Evolutionary conservation across 2,329 filamentous ascomycete genomes (phyloP).

Genomic region (Tricladium varicosporioides): DNA sequence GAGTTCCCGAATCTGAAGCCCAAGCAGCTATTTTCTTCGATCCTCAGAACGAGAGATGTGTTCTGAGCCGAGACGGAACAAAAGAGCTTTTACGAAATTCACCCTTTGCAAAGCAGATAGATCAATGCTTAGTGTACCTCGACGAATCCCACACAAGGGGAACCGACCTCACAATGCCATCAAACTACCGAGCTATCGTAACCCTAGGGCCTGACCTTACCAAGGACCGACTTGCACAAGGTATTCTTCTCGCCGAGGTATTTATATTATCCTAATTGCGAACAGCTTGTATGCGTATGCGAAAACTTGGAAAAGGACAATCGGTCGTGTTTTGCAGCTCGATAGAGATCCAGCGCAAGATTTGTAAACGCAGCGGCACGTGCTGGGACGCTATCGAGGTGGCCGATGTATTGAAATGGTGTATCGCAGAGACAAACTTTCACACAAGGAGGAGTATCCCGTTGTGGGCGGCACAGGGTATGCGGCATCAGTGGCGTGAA

Average conservation of each 20-base stretch:
- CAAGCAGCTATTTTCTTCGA: conserved; percentile 58
- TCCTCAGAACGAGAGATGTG: conserved; percentile 50
- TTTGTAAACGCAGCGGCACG: conserved; percentile 35
- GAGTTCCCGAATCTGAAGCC: conserved; percentile 16
- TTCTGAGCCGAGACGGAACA: conserved; percentile 47
- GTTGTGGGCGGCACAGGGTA: conserved; percentile 61
- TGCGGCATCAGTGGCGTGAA: conserved; percentile 41
- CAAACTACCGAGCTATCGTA: conserved; percentile 59
- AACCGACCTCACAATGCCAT: conserved; percentile 63
- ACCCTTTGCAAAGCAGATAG: conserved; percentile 53
- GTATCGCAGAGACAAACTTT: conserved; percentile 54
- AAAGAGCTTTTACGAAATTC: conserved; percentile 55
- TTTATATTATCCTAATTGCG: no score
- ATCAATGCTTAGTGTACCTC: conserved; percentile 62
- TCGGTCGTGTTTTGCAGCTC: conserved; percentile 60
- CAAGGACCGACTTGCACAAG: conserved; percentile 69
- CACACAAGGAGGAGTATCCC: conserved; percentile 50
- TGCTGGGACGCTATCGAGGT: conserved; percentile 39
- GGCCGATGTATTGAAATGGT: conserved; percentile 57
- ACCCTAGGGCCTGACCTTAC: conserved; percentile 64
- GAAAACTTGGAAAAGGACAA: conserved; percentile 65
- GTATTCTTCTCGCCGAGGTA: no score
- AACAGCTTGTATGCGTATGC: conserved; percentile 68
- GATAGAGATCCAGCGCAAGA: conserved; percentile 55
- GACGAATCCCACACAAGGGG: conserved; percentile 71